Percentiles rank a stretch among this genome's conserved stretches.
phyloP scores from a whole-genome alignment of 1,284 basidiomycete species.

The Microbotryum intermedium region DNA sequence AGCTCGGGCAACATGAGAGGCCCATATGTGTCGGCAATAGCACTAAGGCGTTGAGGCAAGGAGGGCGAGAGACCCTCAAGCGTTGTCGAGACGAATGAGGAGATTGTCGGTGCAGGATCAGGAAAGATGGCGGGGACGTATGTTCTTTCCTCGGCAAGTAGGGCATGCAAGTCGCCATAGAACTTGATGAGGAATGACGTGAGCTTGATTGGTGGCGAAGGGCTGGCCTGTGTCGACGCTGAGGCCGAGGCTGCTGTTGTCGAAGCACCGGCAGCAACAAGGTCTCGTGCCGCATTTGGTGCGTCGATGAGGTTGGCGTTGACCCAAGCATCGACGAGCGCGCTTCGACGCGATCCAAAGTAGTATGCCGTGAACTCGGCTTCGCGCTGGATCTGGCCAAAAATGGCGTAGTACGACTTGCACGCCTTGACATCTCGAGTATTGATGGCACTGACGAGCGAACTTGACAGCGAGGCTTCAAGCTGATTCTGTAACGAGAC shows the following conservation, averaged over 20 bases:
- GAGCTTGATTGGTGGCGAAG: conserved; percentile 41
- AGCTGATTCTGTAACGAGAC: conserved; percentile 86
- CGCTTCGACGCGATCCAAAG: conserved; percentile 64
- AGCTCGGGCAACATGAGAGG: conserved; percentile 57
- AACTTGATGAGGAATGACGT: conserved; percentile 62
- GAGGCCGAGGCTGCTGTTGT: conserved; percentile 1
- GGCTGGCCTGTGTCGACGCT: no score
- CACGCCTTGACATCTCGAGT: conserved; percentile 62
- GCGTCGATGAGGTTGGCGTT: conserved; percentile 24
- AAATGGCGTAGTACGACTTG: conserved; percentile 71
- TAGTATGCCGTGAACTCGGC: conserved; percentile 87
- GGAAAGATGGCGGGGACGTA: conserved; percentile 74
- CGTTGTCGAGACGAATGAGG: conserved; percentile 68
- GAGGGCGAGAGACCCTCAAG: conserved; percentile 68
- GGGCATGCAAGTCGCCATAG: conserved; percentile 56
- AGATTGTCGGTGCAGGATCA: conserved; percentile 62
- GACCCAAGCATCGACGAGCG: conserved; percentile 62
- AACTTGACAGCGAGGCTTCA: conserved; percentile 76
- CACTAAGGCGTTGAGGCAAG: conserved; percentile 62
- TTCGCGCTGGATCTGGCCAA: conserved; percentile 78
- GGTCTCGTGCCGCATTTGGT: conserved; percentile 20
- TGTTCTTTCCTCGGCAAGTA: conserved; percentile 61
- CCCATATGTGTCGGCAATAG: conserved; percentile 56
- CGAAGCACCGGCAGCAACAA: conserved; percentile 15
- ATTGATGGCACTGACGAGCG: conserved; percentile 71